A percentile compares a stretch with the other conserved stretches of the same genome.
phyloP scores from a whole-genome alignment of 257 asterid genomes.

The Haberlea rhodopensis region DNA sequence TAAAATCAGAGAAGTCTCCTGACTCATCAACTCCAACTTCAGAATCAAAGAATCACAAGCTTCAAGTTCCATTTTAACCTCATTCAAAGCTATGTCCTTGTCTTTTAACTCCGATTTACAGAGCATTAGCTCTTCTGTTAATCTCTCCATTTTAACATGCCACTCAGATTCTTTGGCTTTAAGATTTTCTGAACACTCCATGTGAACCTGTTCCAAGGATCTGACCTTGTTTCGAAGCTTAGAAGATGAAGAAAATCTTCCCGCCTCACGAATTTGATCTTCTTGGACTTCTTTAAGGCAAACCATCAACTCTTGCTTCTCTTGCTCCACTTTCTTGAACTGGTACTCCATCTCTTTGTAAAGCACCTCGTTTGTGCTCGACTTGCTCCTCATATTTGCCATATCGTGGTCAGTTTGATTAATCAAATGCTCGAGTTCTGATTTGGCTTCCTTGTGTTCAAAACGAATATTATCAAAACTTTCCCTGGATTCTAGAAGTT shows the following conservation, averaged over 20 bases:
- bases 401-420: slow-evolving; percentile 71
- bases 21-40: slow-evolving; percentile 58
- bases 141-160: slow-evolving; percentile 48
- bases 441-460: slow-evolving; percentile 71
- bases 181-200: slow-evolving; percentile 50
- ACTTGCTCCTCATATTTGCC: slow-evolving; percentile 53
- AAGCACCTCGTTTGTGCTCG: slow-evolving; percentile 59
- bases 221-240: slow-evolving; percentile 70
- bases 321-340: slow-evolving; percentile 65
- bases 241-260: slow-evolving; percentile 56
- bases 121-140: slow-evolving; percentile 43
- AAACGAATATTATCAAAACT: slow-evolving; percentile 51
- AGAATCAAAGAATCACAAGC: slow-evolving; percentile 50
- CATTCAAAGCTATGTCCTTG: slow-evolving; percentile 41
- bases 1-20: slow-evolving; percentile 53
- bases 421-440: slow-evolving; percentile 47
- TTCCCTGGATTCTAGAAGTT: slow-evolving; percentile 54
- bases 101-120: slow-evolving; percentile 46
- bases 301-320: slow-evolving; percentile 56
- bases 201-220: slow-evolving; percentile 59
- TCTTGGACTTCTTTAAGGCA: slow-evolving; percentile 73
- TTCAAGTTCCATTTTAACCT: slow-evolving; percentile 58
- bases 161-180: slow-evolving; percentile 70
- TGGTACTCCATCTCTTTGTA: slow-evolving; percentile 88
- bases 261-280: slow-evolving; percentile 63